Evolutionary conservation across 345 rosid species (phyloP), one percentile per base, ranked within the genome.

Genomic region (Cardamine resedifolia): DNA sequence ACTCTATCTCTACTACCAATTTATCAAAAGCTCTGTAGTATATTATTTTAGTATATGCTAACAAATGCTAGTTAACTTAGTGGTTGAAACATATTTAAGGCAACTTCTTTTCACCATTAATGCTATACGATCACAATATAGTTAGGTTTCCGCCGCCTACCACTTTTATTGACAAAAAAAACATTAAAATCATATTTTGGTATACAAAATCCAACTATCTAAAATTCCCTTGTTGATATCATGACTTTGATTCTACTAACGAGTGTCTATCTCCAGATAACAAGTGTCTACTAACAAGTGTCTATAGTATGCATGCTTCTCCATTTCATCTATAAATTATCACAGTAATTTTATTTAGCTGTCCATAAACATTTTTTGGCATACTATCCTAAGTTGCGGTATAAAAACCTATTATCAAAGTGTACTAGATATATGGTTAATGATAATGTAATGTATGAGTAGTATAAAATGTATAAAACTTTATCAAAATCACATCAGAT

Each of bases 71-170:
- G 19, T 21, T 36, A 71, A 26, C 60, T n/a, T 36, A 60, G 67
- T 49, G 27, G 75, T 71, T 71, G 75, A 71, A 61, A 71, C 33
- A 51, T 31, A 71, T 62, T 38, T 38, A 60, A 71, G 68, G 38
- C 30, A 50, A 38, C 68, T 71, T 71, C 31, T 49, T 50, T 71
- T 39, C 52, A 51, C 58, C 45, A 62, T 61, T 39, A 71, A 62
- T 52, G 53, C 69, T 51, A 71, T 38, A 50, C 12, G 16, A 50
- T 60, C 58, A 41, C 44, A 18, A 51, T 23, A 47, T 33, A 56
- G 28, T 58, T 47, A 34, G 56, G 39, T 70, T 60, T 59, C 59
- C 1, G 39, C 51, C 21, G 59, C 58, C 30, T 43, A 57, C 57
- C 3, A 70, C 38, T 49, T 26, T 3, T 11, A 49, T 24, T 48